Percentiles rank a stretch among this genome's conserved stretches.
These are phyloP conservation scores for Pestalotiopsis sp. DNA, from an alignment of 2,329 filamentous ascomycete species.

Conservation along the genomic window DNA sequence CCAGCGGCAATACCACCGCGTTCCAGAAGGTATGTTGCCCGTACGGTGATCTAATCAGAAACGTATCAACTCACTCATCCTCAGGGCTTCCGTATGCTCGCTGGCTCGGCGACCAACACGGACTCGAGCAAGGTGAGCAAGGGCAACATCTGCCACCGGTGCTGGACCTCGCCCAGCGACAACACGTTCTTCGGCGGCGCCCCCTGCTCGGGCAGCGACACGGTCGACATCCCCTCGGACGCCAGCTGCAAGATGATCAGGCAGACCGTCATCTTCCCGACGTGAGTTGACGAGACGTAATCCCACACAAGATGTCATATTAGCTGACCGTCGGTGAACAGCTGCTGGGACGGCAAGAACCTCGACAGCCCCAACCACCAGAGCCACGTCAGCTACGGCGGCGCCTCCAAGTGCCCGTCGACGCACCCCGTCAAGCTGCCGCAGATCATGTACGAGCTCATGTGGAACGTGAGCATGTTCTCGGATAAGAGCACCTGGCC, in stretches of 20 bases:
- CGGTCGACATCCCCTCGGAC: conserved; percentile 47
- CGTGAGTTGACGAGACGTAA: conserved; percentile 25
- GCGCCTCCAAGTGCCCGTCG: conserved; percentile 47
- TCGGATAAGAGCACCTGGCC: conserved; percentile 43
- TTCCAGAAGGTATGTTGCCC: conserved; percentile 36
- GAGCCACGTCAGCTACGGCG: conserved; percentile 46
- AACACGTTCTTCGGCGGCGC: conserved; percentile 47
- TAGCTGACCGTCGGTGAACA: conserved; percentile 24
- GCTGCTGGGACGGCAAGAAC: conserved; percentile 51
- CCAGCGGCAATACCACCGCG: conserved; percentile 40
- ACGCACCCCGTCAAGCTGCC: conserved; percentile 46
- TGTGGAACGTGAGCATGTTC: conserved; percentile 45
- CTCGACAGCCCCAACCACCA: conserved; percentile 48
- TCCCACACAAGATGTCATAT: conserved; percentile 29
- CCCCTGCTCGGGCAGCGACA: conserved; percentile 49
- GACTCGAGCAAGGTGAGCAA: conserved; percentile 36
- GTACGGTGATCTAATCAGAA: background rate
- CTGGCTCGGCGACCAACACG: conserved; percentile 42
- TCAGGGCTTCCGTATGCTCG: conserved; percentile 48
- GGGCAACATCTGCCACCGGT: conserved; percentile 46
- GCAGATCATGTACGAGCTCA: conserved; percentile 49
- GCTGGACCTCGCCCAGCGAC: conserved; percentile 47
- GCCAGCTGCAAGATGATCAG: conserved; percentile 52
- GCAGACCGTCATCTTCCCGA: conserved; percentile 52
- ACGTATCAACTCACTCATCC: background rate